phyloP scores from a whole-genome alignment of 2,329 filamentous ascomycete genomes.

The Chaetomium sp. region DNA sequence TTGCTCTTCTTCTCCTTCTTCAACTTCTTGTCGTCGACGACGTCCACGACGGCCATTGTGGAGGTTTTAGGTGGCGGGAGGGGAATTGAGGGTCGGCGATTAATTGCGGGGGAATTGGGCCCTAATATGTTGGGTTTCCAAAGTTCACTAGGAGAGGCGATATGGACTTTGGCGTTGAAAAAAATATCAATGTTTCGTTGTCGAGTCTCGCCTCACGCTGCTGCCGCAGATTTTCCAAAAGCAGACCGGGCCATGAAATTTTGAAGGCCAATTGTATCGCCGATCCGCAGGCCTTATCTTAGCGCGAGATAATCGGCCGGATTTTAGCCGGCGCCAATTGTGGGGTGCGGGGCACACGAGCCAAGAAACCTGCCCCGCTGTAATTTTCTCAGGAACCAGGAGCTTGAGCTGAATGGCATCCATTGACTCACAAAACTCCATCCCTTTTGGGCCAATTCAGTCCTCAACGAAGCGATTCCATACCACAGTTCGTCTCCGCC shows the following conservation, averaged over 20 bases:
- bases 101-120: not conserved
- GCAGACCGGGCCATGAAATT: constrained; percentile 15
- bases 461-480: not conserved
- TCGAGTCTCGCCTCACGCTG: not conserved
- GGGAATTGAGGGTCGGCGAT: not conserved
- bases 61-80: not conserved
- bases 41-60: constrained; percentile 21
- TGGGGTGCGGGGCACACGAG: constrained; percentile 14
- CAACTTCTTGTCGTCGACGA: constrained; percentile 19
- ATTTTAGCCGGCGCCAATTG: constrained; percentile 3
- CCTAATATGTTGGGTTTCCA: too few relatives aligned
- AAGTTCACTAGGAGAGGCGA: too few relatives aligned
- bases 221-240: constrained; percentile 20
- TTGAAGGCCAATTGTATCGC: constrained; percentile 23
- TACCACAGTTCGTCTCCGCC: not conserved
- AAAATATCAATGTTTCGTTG: not conserved
- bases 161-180: not conserved
- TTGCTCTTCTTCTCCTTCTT: constrained; percentile 37
- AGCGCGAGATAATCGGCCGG: constrained; percentile 4
- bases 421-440: constrained; percentile 13
- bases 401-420: constrained; percentile 8
- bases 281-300: constrained; percentile 14
- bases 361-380: constrained; percentile 11
- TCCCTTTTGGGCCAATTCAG: not conserved
- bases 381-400: constrained; percentile 11